A percentile compares a stretch with the other conserved stretches of the same genome.
Evolutionary conservation across 495 filamentous ascomycete genomes (phyloP).

Genomic region (Penicillium ucsense): DNA sequence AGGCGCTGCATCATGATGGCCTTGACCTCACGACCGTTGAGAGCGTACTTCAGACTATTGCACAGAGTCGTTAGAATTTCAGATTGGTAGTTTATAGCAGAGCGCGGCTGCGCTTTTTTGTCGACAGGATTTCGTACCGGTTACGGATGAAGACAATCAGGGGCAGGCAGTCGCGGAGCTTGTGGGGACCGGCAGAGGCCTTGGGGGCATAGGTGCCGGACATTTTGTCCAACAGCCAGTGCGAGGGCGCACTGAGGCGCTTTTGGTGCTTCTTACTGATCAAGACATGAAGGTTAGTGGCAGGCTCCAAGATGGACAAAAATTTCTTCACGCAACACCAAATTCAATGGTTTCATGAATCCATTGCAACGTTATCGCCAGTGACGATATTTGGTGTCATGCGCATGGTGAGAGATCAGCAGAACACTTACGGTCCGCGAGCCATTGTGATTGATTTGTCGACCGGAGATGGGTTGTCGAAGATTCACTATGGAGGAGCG

Average conservation of each 20-base stretch:
- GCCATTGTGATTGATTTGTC: slow-evolving; percentile 49
- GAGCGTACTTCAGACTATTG: slow-evolving; percentile 89
- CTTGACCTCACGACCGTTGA: slow-evolving; percentile 95
- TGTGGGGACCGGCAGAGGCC: slow-evolving; percentile 95
- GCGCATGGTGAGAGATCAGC: not conserved
- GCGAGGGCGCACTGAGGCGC: slow-evolving; percentile 94
- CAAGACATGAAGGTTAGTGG: slow-evolving; percentile 24
- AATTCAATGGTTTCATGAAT: too few relatives aligned
- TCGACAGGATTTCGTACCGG: slow-evolving; percentile 33
- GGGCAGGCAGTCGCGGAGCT: slow-evolving; percentile 97
- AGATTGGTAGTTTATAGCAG: too few relatives aligned
- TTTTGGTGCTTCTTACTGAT: slow-evolving; percentile 98
- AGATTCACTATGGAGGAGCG: slow-evolving; percentile 23
- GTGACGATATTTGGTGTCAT: too few relatives aligned
- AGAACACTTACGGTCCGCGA: slow-evolving; percentile 55
- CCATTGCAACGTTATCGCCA: too few relatives aligned
- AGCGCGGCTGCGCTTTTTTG: too few relatives aligned
- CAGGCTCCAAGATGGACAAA: slow-evolving; percentile 4
- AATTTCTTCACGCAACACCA: not conserved
- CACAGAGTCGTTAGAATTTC: not conserved
- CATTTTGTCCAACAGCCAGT: slow-evolving; percentile 99
- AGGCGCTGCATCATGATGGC: slow-evolving; percentile 99
- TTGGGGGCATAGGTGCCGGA: slow-evolving; percentile 95
- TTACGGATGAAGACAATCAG: slow-evolving; percentile 99
- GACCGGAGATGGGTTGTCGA: slow-evolving; percentile 35